Base-by-base conservation (phyloP, 306 rosid species). In the Lablab purpureus region DNA sequence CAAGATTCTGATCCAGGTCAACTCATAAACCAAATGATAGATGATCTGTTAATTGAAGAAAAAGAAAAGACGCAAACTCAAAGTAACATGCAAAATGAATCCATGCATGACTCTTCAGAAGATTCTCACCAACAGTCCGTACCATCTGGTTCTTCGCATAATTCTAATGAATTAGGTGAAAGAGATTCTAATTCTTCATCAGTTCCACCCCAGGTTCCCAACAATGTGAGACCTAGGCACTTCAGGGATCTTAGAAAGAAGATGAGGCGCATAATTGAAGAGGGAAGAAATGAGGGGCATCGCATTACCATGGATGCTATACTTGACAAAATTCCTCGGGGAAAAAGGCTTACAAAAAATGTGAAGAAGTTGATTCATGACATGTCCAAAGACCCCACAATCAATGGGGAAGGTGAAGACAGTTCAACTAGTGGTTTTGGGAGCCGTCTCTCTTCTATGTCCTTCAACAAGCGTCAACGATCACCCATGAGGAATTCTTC, bases 291-390 rank as follows among this genome's bases (percentile, higher is more conserved):
- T 10, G 95, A 90, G 74, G 90, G 84, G 81, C 62, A 23, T 32
- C 83, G 89, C 40, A 89, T 91, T 52, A 34, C 95, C 45, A 90
- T 86, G 97, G 98, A 93, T 52, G 90, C 85, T 21, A 47, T 91
- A 49, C 80, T 88, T 47, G 92, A 93, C 79, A 93, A 90, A 81
- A 76, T 93, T 83, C 97, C 98, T 76, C 82, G 49, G 2, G 97
- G 93, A 37, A 78, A 75, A 10, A 87, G 65, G 25, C 5, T 80
- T 69, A 67, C 88, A 0, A 77, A 73, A 10, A 86, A 74, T 27
- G 43, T 77, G 8, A 86, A 63, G 81, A 82, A 66, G 67, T 65
- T 75, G 13, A 63, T 83, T 7, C 56, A 73, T 32, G 71, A 67
- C 8, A 59, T 34, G 4, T 74, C 56, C 46, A 77, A 83, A 87